Evolutionary conservation across 192 early-diverging fungal species (phyloP), one percentile per base, ranked within the genome.

Genomic region (Gigaspora rosea): DNA sequence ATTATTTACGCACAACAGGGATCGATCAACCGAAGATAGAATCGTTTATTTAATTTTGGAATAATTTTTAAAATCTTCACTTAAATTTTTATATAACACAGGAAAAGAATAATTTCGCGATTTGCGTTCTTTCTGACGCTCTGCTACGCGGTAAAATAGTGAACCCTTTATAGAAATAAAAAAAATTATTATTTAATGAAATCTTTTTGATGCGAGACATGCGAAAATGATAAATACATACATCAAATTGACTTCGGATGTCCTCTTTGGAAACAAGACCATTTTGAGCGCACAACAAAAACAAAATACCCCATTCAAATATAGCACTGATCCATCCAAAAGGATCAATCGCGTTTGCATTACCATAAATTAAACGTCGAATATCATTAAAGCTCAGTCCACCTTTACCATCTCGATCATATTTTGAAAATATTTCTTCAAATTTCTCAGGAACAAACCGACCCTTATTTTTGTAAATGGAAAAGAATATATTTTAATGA

Each of bases 381-480:
- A 85, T 75, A 35, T 85, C 83, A 1, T 7, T 27, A 11, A 78
- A 63, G 36, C 50, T 79, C 18, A 83, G 58, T 32, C 75, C 83
- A 57, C 73, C 81, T 68, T 85, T 81, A 10, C 76, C 74, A 11
- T 63, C 64, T 0, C 62, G 65, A 77, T 82, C 82, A 70, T 82
- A 85, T 56, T 83, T 83, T 18, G 79, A 36, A 50, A 80, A 86
- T 27, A 89, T 75, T n/a, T 86, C 83, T 77, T 89, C 88, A 64
- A 89, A 89, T 47, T 79, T 77, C 78, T 88, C 78, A 2, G 88
- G 85, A 51, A 88, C 79, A 64, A 82, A 88, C 33, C 86, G 86
- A 36, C 86, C 85, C 75, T 79, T 72, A 50, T n/a, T 41, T 16
- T 47, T 76, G 32, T 1, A 51, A 20, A 58, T 35, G 8, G 20